Conservation (phyloP, 192 early-diverging fungal genomes). For the Rhizophagus prolifer region DNA sequence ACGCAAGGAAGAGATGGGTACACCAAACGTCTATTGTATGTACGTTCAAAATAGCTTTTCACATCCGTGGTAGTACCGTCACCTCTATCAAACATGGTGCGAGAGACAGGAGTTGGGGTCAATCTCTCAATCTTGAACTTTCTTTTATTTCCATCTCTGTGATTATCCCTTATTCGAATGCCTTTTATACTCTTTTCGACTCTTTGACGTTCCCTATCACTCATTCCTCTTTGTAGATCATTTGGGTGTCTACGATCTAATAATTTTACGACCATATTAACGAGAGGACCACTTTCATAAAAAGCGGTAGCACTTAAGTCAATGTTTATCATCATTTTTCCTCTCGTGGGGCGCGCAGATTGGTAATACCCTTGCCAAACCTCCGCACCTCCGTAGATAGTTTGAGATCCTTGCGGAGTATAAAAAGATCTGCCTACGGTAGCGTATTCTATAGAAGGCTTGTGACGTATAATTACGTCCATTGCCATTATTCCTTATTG, state of each 20-base stretch:
- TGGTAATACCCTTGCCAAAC: constrained; percentile 94
- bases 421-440: constrained; percentile 90
- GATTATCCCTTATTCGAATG: constrained; percentile 54
- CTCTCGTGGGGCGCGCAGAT: constrained; percentile 61
- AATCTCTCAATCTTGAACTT: constrained; percentile 72
- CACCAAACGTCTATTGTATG: constrained; percentile 32
- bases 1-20: constrained; percentile 79
- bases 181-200: constrained; percentile 53
- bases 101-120: constrained; percentile 61
- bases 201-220: constrained; percentile 40
- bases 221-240: constrained; percentile 47
- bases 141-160: constrained; percentile 60
- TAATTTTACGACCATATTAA: constrained; percentile 67
- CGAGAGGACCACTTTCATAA: constrained; percentile 61
- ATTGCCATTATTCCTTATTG: constrained; percentile 56
- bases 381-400: constrained; percentile 71
- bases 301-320: constrained; percentile 71
- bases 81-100: constrained; percentile 67
- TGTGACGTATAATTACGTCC: constrained; percentile 80
- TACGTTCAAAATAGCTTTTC: constrained; percentile 71
- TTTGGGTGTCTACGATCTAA: constrained; percentile 50
- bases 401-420: constrained; percentile 57
- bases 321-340: constrained; percentile 64
- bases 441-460: constrained; percentile 67
- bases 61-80: constrained; percentile 55